Conservation (phyloP, 2,329 filamentous ascomycete species). For the Iodosphaeria phyllophila region DNA sequence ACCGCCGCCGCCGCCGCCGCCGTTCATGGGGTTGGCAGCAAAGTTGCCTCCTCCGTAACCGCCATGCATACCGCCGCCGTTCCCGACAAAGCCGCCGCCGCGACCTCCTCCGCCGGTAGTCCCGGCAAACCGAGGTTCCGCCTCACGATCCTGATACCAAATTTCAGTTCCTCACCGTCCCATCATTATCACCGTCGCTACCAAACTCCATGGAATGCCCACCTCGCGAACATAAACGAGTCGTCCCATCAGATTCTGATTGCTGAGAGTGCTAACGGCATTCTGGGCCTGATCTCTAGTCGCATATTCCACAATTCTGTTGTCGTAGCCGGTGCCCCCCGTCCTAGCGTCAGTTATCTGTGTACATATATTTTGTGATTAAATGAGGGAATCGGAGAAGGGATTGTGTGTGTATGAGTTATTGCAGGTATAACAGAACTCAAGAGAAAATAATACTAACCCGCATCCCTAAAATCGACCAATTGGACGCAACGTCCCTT, state of each 20-base stretch:
- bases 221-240: slow-evolving; percentile 98
- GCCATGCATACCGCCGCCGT: slow-evolving; percentile 29
- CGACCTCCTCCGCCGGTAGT: slow-evolving; percentile 36
- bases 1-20: slow-evolving; percentile 29
- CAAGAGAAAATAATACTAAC: slow-evolving; percentile 38
- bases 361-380: no score
- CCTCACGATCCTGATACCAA: slow-evolving; percentile 66
- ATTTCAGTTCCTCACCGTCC: no score
- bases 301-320: slow-evolving; percentile 99
- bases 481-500: slow-evolving; percentile 76
- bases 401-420: no score
- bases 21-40: slow-evolving; percentile 24
- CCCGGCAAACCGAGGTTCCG: slow-evolving; percentile 87
- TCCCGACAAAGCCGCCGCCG: slow-evolving; percentile 32
- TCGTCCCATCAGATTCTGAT: slow-evolving; percentile 96
- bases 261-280: slow-evolving; percentile 93
- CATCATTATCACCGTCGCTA: slow-evolving; percentile 4
- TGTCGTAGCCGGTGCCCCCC: slow-evolving; percentile 1
- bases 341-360: neutral
- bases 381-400: no score
- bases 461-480: slow-evolving; percentile 99
- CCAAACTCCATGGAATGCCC: slow-evolving; percentile 14
- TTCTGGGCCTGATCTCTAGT: slow-evolving; percentile 97
- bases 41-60: slow-evolving; percentile 39
- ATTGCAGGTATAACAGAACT: no score